Conservation (phyloP, 257 asterid genomes). For the Capsicum chinense region DNA sequence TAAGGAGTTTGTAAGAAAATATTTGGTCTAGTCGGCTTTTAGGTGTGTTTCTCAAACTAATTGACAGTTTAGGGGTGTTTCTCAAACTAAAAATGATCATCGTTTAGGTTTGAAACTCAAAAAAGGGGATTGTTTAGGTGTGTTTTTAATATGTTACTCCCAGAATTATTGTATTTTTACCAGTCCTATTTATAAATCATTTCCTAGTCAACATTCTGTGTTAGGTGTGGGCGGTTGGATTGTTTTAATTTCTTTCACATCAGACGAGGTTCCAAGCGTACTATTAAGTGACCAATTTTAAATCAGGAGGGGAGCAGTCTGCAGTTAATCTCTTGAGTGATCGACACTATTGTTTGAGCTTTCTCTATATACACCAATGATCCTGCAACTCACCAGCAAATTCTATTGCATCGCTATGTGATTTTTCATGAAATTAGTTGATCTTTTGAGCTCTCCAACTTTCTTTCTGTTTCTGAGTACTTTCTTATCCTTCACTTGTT, state of each 20-base stretch:
- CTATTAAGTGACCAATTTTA: neutral
- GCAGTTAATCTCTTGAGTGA: neutral
- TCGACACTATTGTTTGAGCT: neutral
- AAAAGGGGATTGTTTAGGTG: too few relatives aligned
- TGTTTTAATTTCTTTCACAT: neutral
- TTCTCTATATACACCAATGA: neutral
- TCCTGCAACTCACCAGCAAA: neutral
- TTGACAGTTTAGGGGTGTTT: too few relatives aligned
- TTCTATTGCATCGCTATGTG: neutral
- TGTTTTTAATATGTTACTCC: too few relatives aligned
- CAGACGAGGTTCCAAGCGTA: neutral
- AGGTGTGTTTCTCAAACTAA: too few relatives aligned
- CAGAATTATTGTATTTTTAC: neutral
- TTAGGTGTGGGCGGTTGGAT: neutral
- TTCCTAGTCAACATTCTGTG: neutral
- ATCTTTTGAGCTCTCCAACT: neutral
- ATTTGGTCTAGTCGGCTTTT: too few relatives aligned
- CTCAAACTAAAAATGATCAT: too few relatives aligned
- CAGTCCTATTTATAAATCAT: neutral
- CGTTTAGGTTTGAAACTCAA: too few relatives aligned
- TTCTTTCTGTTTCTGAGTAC: neutral
- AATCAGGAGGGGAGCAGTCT: neutral
- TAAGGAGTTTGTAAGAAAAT: too few relatives aligned
- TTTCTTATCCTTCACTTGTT: constrained; percentile 6
- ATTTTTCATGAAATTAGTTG: neutral